Conservation (phyloP, 1,139 yeast species). For the Magnusiomyces ingens region DNA sequence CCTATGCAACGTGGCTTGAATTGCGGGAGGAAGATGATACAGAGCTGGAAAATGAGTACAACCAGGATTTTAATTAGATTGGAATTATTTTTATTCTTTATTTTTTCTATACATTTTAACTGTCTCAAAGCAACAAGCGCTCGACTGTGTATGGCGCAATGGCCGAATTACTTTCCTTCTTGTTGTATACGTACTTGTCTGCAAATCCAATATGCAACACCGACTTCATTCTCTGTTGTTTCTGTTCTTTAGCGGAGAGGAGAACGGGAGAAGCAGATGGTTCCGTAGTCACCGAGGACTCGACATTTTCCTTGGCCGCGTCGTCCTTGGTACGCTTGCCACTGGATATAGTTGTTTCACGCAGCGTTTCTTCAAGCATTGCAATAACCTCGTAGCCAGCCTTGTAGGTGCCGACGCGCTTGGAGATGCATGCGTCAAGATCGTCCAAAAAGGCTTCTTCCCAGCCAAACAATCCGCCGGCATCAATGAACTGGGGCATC, state of each 20-base stretch:
- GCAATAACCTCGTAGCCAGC: constrained; percentile 50
- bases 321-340: not conserved
- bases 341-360: not conserved
- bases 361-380: constrained; percentile 42
- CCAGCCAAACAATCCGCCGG: constrained; percentile 67
- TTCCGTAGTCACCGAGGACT: not conserved
- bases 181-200: not conserved
- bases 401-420: constrained; percentile 45
- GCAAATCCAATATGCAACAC: constrained; percentile 2
- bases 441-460: constrained; percentile 45
- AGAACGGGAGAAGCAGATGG: not conserved
- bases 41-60: constrained; percentile 10
- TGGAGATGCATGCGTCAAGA: constrained; percentile 37
- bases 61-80: not conserved
- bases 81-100: not conserved
- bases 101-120: not conserved
- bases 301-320: not conserved
- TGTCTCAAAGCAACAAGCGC: not conserved
- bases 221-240: constrained; percentile 3
- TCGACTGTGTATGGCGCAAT: constrained; percentile 4
- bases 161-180: constrained; percentile 1
- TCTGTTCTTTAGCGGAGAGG: constrained; percentile 4
- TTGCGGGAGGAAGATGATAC: constrained; percentile 54
- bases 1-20: constrained; percentile 67
- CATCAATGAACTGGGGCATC: constrained; percentile 58